Evolutionary conservation across 2,329 filamentous ascomycete genomes (phyloP).

Genomic region (Sclerotinia trifoliorum): DNA sequence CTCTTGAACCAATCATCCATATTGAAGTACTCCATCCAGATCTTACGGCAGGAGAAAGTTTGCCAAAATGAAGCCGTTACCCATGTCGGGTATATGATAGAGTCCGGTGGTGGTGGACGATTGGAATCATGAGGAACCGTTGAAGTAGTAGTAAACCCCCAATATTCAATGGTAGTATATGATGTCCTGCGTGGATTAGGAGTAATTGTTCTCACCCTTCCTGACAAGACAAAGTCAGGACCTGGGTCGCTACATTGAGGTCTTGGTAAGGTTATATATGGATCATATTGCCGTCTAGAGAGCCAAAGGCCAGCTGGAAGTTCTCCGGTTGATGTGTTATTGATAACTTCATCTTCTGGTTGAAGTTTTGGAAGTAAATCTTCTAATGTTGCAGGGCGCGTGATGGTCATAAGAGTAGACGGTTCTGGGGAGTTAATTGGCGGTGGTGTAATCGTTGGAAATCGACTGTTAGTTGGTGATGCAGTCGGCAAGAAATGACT

Average conservation of each 20-base stretch:
- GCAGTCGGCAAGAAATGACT: not conserved
- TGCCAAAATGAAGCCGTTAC: not conserved
- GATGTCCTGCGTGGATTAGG: slow-evolving; percentile 6
- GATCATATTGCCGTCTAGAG: not conserved
- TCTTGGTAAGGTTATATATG: not conserved
- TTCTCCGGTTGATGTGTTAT: not conserved
- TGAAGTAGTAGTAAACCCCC: not conserved
- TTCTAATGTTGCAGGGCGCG: not conserved
- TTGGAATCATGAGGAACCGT: slow-evolving; percentile 8
- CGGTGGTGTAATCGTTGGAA: not conserved
- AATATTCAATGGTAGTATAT: not conserved
- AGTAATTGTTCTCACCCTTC: not conserved
- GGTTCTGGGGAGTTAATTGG: not conserved
- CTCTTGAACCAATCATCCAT: not conserved
- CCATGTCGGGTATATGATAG: not conserved
- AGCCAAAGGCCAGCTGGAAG: slow-evolving; percentile 12
- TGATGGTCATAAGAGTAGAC: not conserved
- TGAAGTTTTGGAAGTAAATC: not conserved
- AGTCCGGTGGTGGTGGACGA: not conserved
- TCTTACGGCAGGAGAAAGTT: slow-evolving; percentile 10
- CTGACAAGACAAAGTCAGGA: not conserved
- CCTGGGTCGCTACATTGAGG: not conserved
- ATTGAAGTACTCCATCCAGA: slow-evolving; percentile 7
- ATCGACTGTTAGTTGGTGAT: not conserved
- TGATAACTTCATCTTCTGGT: not conserved